Evolutionary conservation across 495 filamentous ascomycete species (phyloP), one percentile per base, ranked within the genome.

Genomic region (Bombardia bombarda): DNA sequence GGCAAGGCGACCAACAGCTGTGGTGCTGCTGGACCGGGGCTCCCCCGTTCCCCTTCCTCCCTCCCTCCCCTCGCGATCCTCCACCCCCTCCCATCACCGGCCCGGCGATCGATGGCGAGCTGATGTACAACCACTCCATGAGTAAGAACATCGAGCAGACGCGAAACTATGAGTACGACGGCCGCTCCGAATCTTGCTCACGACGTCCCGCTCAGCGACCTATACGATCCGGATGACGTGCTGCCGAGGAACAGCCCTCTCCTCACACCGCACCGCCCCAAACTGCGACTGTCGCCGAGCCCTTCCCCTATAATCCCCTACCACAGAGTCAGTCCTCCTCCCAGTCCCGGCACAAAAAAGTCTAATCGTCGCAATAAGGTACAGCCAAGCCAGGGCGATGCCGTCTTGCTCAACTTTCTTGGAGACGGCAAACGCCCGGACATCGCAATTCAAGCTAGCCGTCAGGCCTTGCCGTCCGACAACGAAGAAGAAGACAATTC

Each of bases 371-470:
- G 66, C 37, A 55, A 49, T 43, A 67, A 62, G 62, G 45, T 59
- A 47, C 56, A 55, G 50, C 57, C 62, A 39, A 63, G 54, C 45
- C 68, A 64, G 47, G 77, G 72, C 52, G 73, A 80, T 72, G 73
- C 63, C 32, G 68, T 78, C 38, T 56, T 80, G 48, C 62, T 80
- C 26, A 53, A 57, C 21, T 62, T 67, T 46, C 69, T 80, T 38
- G 72, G 63, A 53, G 66, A 62, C 44, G 66, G 73, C 44, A 69
- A 69, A 46, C 60, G 57, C 25, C 57, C 55, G 13, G 65, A 75
- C 30, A 63, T 75, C 47, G 67, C 70, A 45, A 47, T 56, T 36
- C 49, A 64, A 48, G 71, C 66, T 14, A 70, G 66, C 32, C 46
- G 49, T 21, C 43, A 63, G 28, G 58, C 60, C 42, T 50, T 69